A percentile compares a stretch with the other conserved stretches of the same genome.
Evolutionary conservation across 441 rosid species (phyloP).

Genomic region (Macaranga tanarius): DNA sequence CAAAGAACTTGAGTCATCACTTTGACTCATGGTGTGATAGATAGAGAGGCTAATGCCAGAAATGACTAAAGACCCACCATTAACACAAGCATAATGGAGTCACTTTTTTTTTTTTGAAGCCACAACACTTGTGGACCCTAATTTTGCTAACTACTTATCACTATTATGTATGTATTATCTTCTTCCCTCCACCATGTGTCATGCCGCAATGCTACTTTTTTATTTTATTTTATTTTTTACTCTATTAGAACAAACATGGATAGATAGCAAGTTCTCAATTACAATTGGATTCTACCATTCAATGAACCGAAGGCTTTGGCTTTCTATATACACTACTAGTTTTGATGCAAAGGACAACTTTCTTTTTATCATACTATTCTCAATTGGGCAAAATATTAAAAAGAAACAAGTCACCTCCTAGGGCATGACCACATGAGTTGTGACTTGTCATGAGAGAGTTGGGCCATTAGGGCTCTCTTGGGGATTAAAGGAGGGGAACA

Average conservation of each 20-base stretch:
- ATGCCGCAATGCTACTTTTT: neutral
- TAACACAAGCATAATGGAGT: neutral
- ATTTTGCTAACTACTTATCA: neutral
- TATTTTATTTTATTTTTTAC: neutral
- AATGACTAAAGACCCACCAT: neutral
- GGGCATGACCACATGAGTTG: neutral
- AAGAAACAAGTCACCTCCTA: neutral
- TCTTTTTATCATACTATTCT: neutral
- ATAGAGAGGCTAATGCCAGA: neutral
- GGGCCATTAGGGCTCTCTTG: slow-evolving; percentile 10
- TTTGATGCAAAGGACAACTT: neutral
- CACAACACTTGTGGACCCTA: neutral
- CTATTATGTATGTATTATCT: neutral
- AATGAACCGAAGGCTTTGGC: neutral
- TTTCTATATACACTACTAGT: neutral
- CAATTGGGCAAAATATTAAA: neutral
- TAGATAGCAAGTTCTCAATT: neutral
- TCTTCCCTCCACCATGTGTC: neutral
- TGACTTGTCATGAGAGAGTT: slow-evolving; percentile 6
- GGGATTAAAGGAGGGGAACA: neutral
- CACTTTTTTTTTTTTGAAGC: neutral
- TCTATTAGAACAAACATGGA: neutral
- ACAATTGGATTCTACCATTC: neutral
- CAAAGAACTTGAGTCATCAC: too few species aligned
- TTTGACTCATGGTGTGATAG: too few species aligned